Base-by-base conservation (phyloP, 768 basidiomycete genomes). In the Cyclocybe cylindracea region DNA sequence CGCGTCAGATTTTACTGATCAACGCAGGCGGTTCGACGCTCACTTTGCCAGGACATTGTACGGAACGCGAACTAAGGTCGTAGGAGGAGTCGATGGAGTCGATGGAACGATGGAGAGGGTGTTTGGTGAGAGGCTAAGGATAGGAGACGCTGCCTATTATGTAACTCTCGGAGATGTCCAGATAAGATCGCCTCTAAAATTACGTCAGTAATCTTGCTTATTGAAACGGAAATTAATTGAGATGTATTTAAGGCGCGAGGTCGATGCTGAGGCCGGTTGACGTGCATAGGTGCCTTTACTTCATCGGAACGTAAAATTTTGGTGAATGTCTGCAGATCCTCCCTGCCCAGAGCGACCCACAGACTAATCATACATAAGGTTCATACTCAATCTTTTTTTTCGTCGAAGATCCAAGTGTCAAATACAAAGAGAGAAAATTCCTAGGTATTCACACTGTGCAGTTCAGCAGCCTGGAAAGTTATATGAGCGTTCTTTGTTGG, bases 11-110 rank as follows among this genome's bases (percentile, higher is more conserved):
- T 41, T n/a, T 37, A 29, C 19, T 47, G 34, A 39, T 40, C 18
- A 40, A 38, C 32, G 2, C 19, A 32, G 11, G 8, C 14, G 14
- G 24, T 40, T 34, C 7, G n/a, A 24, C 7, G 50, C 49, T 29
- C 54, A 89, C 86, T 57, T 84, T 87, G 84, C 86, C 87, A 88
- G 63, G 86, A 87, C 87, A 89, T 87, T 41, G 51, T 66, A 24
- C 24, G 24, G 24, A 24, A 24, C 24, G 24, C 0, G 7, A 31
- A 29, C 16, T 7, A 13, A 24, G 32, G 34, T 51, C 19, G 24
- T 34, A 8, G 36, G 45, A 40, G 39, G 29, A 32, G 24, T 46
- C 31, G 13, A 14, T 32, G 35, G 31, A 50, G 38, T 41, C 41
- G 31, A 33, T 37, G 48, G 38, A 41, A 40, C 37, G 34, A 14